phyloP scores from a whole-genome alignment of 2,329 filamentous ascomycete genomes.

The Curvularia verruculosa region DNA sequence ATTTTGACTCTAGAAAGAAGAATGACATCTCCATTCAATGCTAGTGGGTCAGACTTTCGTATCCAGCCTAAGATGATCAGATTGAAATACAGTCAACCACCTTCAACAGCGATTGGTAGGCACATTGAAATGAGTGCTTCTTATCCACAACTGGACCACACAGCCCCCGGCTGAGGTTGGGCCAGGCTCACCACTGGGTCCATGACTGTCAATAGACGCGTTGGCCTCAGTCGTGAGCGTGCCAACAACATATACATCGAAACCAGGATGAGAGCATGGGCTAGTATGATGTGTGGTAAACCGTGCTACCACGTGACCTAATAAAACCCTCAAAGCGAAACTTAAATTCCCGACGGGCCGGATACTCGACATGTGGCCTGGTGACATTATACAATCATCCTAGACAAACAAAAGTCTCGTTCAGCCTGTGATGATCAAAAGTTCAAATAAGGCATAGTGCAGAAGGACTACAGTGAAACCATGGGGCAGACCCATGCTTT shows the following conservation, averaged over 20 bases:
- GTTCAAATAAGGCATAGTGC: neutral
- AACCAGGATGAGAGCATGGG: neutral
- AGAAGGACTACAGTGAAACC: neutral
- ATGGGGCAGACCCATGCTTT: conserved; percentile 2
- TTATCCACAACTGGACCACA: conserved; percentile 50
- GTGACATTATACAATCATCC: neutral
- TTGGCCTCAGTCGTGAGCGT: conserved; percentile 45
- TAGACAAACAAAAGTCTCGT: neutral
- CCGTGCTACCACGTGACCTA: neutral
- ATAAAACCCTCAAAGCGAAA: neutral
- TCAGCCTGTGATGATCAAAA: neutral
- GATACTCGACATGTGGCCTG: neutral
- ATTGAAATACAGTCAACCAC: conserved; percentile 53
- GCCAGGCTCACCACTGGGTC: conserved; percentile 39
- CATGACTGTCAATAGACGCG: conserved; percentile 44
- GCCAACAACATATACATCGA: conserved; percentile 33
- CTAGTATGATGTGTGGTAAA: neutral
- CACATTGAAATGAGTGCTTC: conserved; percentile 53
- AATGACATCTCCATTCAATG: conserved; percentile 43
- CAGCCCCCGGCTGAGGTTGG: conserved; percentile 46
- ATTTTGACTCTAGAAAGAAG: conserved; percentile 48
- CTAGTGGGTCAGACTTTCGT: conserved; percentile 48
- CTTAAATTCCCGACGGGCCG: neutral
- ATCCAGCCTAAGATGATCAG: conserved; percentile 50
- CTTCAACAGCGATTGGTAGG: conserved; percentile 50